phyloP scores from a whole-genome alignment of 2,329 filamentous ascomycete genomes.

The Sphaerulina musiva region DNA sequence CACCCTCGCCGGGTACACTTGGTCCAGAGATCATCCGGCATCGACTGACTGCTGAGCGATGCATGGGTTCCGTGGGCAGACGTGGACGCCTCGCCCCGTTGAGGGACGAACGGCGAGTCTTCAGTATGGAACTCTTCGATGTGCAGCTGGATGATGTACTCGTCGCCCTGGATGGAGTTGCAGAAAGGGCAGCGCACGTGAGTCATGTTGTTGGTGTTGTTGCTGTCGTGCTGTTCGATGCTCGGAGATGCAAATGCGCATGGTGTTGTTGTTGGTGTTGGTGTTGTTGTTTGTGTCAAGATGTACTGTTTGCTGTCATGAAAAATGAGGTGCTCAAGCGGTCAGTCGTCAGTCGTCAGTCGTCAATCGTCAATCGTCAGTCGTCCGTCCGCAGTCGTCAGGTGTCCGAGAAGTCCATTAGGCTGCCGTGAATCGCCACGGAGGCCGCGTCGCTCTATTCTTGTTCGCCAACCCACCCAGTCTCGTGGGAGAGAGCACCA shows the following conservation, averaged over 20 bases:
- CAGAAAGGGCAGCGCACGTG: slow-evolving; percentile 29
- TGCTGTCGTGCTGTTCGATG: slow-evolving; percentile 1
- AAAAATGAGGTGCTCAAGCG: not conserved
- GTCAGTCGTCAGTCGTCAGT: not conserved
- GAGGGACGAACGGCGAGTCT: slow-evolving; percentile 23
- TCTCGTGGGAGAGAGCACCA: too few relatives aligned
- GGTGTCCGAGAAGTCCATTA: too few relatives aligned
- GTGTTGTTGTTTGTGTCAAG: not conserved
- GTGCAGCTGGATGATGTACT: slow-evolving; percentile 29
- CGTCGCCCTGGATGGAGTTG: slow-evolving; percentile 21
- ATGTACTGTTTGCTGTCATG: not conserved
- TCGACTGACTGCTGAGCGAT: slow-evolving; percentile 9
- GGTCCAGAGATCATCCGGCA: slow-evolving; percentile 26
- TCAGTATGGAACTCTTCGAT: slow-evolving; percentile 33
- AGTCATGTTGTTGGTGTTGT: slow-evolving; percentile 19
- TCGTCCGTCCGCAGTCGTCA: too few relatives aligned
- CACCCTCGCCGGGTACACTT: slow-evolving; percentile 40
- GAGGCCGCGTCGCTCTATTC: too few relatives aligned
- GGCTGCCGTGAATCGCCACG: too few relatives aligned
- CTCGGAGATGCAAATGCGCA: slow-evolving; percentile 1
- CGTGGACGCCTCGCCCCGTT: not conserved
- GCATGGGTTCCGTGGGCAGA: not conserved
- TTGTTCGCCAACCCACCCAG: too few relatives aligned
- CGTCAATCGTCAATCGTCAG: not conserved
- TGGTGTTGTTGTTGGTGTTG: not conserved